Evolutionary conservation across 192 early-diverging fungal species (phyloP), one percentile per base, ranked within the genome.

Genomic region (Entophlyctis luteolus): DNA sequence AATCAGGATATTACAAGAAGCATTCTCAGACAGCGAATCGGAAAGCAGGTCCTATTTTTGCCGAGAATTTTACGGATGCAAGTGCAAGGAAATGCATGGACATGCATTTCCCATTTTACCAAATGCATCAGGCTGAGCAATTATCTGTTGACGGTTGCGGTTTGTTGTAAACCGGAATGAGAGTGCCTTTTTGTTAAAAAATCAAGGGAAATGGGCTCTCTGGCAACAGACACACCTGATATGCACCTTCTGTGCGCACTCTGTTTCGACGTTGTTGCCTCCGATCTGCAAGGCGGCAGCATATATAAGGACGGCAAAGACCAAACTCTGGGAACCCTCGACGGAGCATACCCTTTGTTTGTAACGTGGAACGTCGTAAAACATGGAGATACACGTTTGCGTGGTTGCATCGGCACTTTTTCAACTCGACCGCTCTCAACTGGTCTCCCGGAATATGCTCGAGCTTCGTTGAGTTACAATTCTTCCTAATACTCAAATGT

Each of bases 341-440:
- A 8, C 38, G 59, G 22, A 20, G 16, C 48, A 18, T 62, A 54
- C 70, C 92, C 92, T 1, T 78, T 93, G 22, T 93, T 93, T 71
- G 90, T 93, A 0, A 91, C 92, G 14, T 93, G 92, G 92, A 81
- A 72, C 23, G 48, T 70, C 12, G 35, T 63, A 6, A 27, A 36
- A 27, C 38, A 77, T 35, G 85, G 75, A 5, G 59, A 77, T n/a
- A 54, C 69, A 32, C 70, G 63, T 12, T 79, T 98, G 38, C 84
- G 94, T 31, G 95, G 95, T 14, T 98, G 94, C 73, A 96, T 98
- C 37, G 96, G 96, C 28, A 96, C 87, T 63, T 98, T 98, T 72
- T 68, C 78, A 2, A 67, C 93, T 5, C 69, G 88, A 78, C 69
- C 79, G 25, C 78, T 98, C 12, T 79, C 82, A 48, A 56, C 68